These are phyloP conservation scores for Mallotus nudiflorus DNA, from an alignment of 345 rosid species.

Conservation along the genomic window DNA sequence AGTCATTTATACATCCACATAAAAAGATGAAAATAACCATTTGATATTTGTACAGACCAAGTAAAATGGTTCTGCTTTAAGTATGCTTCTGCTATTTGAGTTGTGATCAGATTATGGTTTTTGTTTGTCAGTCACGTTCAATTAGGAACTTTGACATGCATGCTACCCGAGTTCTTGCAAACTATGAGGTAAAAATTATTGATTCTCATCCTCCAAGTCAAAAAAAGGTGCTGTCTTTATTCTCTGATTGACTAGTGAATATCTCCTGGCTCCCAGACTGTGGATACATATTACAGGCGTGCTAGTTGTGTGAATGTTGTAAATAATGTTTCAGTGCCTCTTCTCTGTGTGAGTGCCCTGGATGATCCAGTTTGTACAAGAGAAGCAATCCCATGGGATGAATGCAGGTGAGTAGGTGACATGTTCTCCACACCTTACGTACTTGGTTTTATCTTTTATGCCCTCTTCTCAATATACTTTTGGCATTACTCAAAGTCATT, in stretches of 20 bases:
- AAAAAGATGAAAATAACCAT: background rate
- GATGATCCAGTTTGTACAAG: conserved; percentile 46
- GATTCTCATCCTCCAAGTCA: background rate
- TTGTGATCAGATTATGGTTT: background rate
- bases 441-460: background rate
- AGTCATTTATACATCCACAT: background rate
- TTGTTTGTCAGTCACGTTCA: conserved; percentile 31
- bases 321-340: conserved; percentile 39
- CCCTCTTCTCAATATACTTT: background rate
- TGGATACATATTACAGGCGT: conserved; percentile 40
- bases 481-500: background rate
- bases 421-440: background rate
- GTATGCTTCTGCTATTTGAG: background rate
- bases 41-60: background rate
- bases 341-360: conserved; percentile 38
- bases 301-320: conserved; percentile 28
- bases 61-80: background rate
- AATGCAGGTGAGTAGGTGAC: conserved; percentile 31
- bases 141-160: conserved; percentile 34
- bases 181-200: conserved; percentile 34
- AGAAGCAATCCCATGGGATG: conserved; percentile 49
- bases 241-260: conserved; percentile 1
- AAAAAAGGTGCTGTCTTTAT: background rate
- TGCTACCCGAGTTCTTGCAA: conserved; percentile 37
- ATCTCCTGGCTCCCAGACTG: conserved; percentile 32